These are phyloP conservation scores for Microthlaspi erraticum DNA, from an alignment of 345 rosid genomes.

Conservation along the genomic window DNA sequence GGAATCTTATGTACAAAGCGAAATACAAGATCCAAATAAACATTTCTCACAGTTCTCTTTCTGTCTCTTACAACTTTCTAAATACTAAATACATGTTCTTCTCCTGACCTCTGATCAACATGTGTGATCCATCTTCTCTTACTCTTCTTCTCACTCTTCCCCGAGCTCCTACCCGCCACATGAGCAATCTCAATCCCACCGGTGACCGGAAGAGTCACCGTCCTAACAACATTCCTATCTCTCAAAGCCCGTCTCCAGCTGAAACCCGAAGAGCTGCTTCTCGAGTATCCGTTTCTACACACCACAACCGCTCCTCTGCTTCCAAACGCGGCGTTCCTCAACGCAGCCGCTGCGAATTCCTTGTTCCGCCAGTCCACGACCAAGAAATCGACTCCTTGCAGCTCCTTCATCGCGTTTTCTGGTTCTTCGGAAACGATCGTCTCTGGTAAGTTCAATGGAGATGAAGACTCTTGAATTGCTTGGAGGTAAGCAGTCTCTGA, in stretches of 20 bases:
- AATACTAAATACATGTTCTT: constrained; percentile 66
- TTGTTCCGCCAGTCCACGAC: constrained; percentile 70
- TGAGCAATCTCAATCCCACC: constrained; percentile 89
- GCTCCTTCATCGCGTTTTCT: constrained; percentile 54
- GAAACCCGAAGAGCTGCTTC: constrained; percentile 43
- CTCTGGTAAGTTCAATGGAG: constrained; percentile 35
- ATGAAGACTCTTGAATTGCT: constrained; percentile 47
- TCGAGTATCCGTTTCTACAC: constrained; percentile 74
- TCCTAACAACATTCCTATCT: constrained; percentile 59
- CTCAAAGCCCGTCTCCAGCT: constrained; percentile 63
- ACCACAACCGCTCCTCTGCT: constrained; percentile 76
- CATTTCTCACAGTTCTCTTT: background rate
- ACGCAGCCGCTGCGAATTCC: constrained; percentile 53
- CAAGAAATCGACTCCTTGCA: constrained; percentile 74
- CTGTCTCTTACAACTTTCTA: constrained; percentile 10
- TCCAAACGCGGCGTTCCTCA: constrained; percentile 65
- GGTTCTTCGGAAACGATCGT: constrained; percentile 63
- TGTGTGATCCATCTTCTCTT: constrained; percentile 78
- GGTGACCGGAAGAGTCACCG: constrained; percentile 86
- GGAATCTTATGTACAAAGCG: constrained; percentile 30
- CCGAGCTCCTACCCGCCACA: constrained; percentile 53
- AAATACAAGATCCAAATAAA: constrained; percentile 27
- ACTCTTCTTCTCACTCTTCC: constrained; percentile 43
- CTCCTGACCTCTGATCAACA: constrained; percentile 76
- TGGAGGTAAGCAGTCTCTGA: constrained; percentile 58